Evolutionary conservation across 148 eudicot species (phyloP), one percentile per base, ranked within the genome.

Genomic region (Fagopyrum homotropicum): DNA sequence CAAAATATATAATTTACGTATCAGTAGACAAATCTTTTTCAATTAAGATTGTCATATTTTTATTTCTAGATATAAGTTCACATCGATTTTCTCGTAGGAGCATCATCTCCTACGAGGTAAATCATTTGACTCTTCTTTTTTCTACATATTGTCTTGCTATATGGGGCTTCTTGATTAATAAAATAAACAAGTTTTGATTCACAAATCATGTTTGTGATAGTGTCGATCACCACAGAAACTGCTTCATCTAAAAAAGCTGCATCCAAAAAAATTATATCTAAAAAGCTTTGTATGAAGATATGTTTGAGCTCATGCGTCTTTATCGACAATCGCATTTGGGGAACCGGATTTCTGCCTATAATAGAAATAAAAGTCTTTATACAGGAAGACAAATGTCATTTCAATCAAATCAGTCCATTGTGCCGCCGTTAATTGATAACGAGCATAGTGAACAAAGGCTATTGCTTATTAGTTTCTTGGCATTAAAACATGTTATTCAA

Each of bases 301-400:
- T 87, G 82, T 70, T 35, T 50, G 76, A 81, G 55, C 75, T 87
- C 51, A 77, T 82, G 72, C 76, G 48, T 7, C 75, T 76, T 3
- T 80, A 87, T 57, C 44, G 57, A 70, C 79, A 77, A 61, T 84
- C 89, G n/a, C 79, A 78, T 75, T 79, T 87, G 19, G 86, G 86
- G 48, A 76, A 57, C 73, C 68, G 83, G 43, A 79, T 81, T 61
- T 82, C 86, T 59, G 86, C 83, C 0, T 87, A 83, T 78, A 88
- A 87, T 83, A 86, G 90, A 44, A 81, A 80, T 51, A 87, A 85
- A 76, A 82, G 82, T 79, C 77, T 87, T 0, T 80, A 81, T 77
- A 83, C 88, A 7, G 84, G 85, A 12, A 82, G 83, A 5, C 81
- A 86, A 40, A 72, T 87, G 48, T 88, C 88, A 6, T 85, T 87